phyloP scores from a whole-genome alignment of 306 rosid genomes.

The Canavalia ensiformis region DNA sequence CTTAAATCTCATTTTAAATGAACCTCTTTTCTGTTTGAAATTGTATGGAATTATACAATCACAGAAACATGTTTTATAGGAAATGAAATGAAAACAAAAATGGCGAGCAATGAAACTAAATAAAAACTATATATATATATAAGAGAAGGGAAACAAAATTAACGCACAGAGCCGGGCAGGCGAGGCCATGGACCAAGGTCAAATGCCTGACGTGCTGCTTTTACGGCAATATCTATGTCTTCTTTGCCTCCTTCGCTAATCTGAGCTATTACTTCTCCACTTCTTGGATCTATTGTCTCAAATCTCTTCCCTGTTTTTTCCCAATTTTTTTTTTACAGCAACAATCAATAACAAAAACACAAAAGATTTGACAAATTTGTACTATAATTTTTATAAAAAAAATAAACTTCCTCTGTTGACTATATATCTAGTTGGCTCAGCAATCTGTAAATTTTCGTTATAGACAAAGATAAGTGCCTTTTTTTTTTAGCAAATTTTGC shows the following conservation, averaged over 20 bases:
- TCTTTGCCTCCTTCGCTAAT: slow-evolving; percentile 72
- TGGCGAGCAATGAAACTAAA: too few relatives aligned
- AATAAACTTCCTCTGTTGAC: neutral
- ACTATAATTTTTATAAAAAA: neutral
- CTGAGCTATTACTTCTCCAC: slow-evolving; percentile 65
- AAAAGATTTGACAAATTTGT: neutral
- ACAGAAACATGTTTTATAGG: neutral
- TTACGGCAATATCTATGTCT: slow-evolving; percentile 82
- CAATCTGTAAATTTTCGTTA: neutral
- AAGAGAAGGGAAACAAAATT: neutral
- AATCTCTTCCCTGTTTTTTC: slow-evolving; percentile 68
- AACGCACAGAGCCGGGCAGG: slow-evolving; percentile 65
- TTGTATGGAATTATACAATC: too few relatives aligned
- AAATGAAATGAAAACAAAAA: neutral
- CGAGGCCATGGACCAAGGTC: slow-evolving; percentile 95
- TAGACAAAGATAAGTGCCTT: neutral
- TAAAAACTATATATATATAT: neutral
- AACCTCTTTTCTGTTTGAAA: too few relatives aligned
- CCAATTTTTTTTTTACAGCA: neutral
- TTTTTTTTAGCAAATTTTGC: neutral
- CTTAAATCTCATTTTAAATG: too few relatives aligned
- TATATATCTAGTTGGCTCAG: neutral
- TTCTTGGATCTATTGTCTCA: slow-evolving; percentile 88
- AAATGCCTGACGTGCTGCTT: slow-evolving; percentile 82
- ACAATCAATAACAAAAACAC: neutral